Base-by-base conservation (phyloP, 164 flowering plant species). In the Amborella trichopoda region DNA sequence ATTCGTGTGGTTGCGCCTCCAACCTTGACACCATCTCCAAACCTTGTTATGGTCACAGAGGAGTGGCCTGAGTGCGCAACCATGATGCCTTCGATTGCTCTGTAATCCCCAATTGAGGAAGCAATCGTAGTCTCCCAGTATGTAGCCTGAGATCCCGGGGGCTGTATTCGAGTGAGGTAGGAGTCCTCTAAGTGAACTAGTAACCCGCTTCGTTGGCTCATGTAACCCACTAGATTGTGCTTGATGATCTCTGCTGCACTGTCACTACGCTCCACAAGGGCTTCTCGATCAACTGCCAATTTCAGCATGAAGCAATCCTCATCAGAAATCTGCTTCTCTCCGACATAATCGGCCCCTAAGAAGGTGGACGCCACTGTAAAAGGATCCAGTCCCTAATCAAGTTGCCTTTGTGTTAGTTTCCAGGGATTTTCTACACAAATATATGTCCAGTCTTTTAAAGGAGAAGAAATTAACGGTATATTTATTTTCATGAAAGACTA, bases 121-220 rank as follows among this genome's bases (percentile, higher is more conserved):
- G 70, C 61, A 71, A 82, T 80, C 0, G 83, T 69, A 39, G 95
- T 85, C 44, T 85, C 95, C 95, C 95, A 85, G 52, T 85, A 85
- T 1, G 60, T 67, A 2, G 95, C 81, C 33, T 52, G 60, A 10
- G 73, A 21, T 6, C 95, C 95, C 2, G 83, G 88, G 5, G 78
- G 49, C 37, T 80, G 91, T 24, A 80, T 71, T 50, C 95, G 62
- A 1, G 83, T 85, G 48, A 82, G 49, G 63, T 70, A 72, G 0
- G 95, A 79, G 65, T 85, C 95, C 54, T 82, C 95, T 3, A 82
- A 50, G 61, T 68, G 70, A 20, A 79, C 78, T 0, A 85, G 68
- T 24, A 85, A 57, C 0, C 95, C 95, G 52, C 70, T 80, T 50
- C 70, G 70, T 50, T 85, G 95, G 67, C 95, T 82, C 51, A 85